These are phyloP conservation scores for Laburnicola sp. DNA, from an alignment of 2,329 filamentous ascomycete genomes.

Conservation along the genomic window DNA sequence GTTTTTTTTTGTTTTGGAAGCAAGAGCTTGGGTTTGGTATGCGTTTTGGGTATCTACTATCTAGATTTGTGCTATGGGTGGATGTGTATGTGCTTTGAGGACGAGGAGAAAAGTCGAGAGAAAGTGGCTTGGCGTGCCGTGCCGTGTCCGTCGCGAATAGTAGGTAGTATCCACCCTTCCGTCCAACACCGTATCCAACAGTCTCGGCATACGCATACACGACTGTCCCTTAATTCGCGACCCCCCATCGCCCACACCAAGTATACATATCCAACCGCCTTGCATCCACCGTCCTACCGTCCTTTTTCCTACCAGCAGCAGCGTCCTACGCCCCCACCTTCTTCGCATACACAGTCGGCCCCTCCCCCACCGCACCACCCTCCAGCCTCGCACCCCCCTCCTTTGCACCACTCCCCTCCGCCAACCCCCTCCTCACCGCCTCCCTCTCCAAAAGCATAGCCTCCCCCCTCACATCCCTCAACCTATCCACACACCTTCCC, in stretches of 20 bases:
- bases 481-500: constrained; percentile 69
- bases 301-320: background rate
- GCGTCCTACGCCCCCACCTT: constrained; percentile 4
- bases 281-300: background rate
- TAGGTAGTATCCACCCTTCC: too few species aligned
- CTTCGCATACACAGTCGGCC: constrained; percentile 11
- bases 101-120: too few species aligned
- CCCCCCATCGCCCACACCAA: background rate
- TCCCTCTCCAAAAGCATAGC: constrained; percentile 64
- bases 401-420: constrained; percentile 6
- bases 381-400: constrained; percentile 21
- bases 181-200: too few species aligned
- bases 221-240: background rate
- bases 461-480: constrained; percentile 66
- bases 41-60: too few species aligned
- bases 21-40: background rate
- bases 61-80: background rate
- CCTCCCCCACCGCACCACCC: constrained; percentile 10
- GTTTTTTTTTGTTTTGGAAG: background rate
- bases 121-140: too few species aligned
- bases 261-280: background rate
- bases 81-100: too few species aligned
- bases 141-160: too few species aligned
- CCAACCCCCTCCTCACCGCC: constrained; percentile 25
- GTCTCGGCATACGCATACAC: too few species aligned